A percentile compares a stretch with the other conserved stretches of the same genome.
Evolutionary conservation across 2,329 filamentous ascomycete genomes (phyloP).

Genomic region (Calonectria hawksworthii): DNA sequence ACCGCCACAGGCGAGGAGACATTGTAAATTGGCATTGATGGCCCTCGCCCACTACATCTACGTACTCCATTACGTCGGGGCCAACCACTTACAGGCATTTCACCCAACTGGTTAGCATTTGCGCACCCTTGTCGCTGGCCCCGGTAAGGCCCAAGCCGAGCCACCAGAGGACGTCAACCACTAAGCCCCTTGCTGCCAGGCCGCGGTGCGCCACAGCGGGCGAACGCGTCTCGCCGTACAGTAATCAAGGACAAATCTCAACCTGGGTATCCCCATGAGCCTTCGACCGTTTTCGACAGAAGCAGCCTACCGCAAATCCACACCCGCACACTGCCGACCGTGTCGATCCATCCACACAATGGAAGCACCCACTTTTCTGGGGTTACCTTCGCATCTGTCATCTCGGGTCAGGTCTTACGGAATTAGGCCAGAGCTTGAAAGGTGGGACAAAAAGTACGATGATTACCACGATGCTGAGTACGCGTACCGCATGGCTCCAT

Average conservation of each 20-base stretch:
- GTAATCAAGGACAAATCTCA: constrained; percentile 11
- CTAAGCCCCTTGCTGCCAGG: background rate
- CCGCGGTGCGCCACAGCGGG: constrained; percentile 19
- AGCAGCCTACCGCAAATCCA: constrained; percentile 10
- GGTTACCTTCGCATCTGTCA: constrained; percentile 2
- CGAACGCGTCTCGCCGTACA: constrained; percentile 13
- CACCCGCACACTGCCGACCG: background rate
- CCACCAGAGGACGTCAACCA: constrained; percentile 42
- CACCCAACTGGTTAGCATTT: background rate
- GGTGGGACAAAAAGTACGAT: background rate
- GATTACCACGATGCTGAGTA: background rate
- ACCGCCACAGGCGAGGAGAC: background rate
- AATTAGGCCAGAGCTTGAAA: constrained; percentile 12
- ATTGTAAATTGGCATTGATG: background rate
- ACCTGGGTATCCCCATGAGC: background rate
- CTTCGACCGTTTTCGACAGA: constrained; percentile 2
- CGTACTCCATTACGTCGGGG: background rate
- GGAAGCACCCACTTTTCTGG: background rate
- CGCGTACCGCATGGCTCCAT: background rate
- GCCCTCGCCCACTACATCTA: background rate
- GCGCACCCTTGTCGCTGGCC: background rate
- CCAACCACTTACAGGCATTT: background rate
- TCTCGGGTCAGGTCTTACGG: background rate
- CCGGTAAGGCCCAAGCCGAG: constrained; percentile 31
- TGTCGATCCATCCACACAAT: background rate